Conservation (phyloP, 768 basidiomycete genomes). For the Mycena albidolilacea region DNA sequence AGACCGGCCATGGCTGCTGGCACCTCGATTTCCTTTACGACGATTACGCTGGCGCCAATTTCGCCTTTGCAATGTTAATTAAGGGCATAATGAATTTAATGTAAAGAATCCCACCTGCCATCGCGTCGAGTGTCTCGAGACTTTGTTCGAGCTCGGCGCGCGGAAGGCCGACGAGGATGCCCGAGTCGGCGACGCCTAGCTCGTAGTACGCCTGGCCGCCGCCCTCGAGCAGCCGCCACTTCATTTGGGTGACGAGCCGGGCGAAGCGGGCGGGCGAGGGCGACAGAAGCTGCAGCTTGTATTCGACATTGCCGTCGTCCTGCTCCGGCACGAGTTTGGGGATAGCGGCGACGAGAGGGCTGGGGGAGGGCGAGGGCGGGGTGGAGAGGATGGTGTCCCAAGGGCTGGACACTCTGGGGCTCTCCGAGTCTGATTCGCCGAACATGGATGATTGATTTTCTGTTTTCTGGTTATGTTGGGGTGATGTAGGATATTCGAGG, state of each 20-base stretch:
- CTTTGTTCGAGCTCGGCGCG: slow-evolving; percentile 83
- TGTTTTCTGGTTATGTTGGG: slow-evolving; percentile 7
- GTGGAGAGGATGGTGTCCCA: slow-evolving; percentile 84
- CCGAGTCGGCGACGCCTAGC: slow-evolving; percentile 88
- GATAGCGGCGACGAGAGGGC: slow-evolving; percentile 54
- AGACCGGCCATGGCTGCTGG: slow-evolving; percentile 66
- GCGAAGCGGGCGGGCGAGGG: slow-evolving; percentile 84
- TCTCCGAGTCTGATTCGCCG: slow-evolving; percentile 87
- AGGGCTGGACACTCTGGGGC: slow-evolving; percentile 83
- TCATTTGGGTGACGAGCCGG: slow-evolving; percentile 93
- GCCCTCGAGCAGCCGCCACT: slow-evolving; percentile 93
- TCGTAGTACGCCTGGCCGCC: slow-evolving; percentile 90
- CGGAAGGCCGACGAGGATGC: slow-evolving; percentile 86
- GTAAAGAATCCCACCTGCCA: slow-evolving; percentile 79
- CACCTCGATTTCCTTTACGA: slow-evolving; percentile 91
- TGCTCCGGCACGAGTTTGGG: slow-evolving; percentile 84
- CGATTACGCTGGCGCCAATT: slow-evolving; percentile 80
- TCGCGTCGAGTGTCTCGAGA: slow-evolving; percentile 89
- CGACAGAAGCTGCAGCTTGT: slow-evolving; percentile 91
- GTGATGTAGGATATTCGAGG: slow-evolving; percentile 66
- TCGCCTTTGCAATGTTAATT: background rate
- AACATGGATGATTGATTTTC: slow-evolving; percentile 70
- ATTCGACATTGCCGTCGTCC: slow-evolving; percentile 93
- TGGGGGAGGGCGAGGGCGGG: slow-evolving; percentile 60
- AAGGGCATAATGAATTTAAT: background rate